Conservation (phyloP, 345 rosid genomes). For the Eucalyptus marginata region DNA sequence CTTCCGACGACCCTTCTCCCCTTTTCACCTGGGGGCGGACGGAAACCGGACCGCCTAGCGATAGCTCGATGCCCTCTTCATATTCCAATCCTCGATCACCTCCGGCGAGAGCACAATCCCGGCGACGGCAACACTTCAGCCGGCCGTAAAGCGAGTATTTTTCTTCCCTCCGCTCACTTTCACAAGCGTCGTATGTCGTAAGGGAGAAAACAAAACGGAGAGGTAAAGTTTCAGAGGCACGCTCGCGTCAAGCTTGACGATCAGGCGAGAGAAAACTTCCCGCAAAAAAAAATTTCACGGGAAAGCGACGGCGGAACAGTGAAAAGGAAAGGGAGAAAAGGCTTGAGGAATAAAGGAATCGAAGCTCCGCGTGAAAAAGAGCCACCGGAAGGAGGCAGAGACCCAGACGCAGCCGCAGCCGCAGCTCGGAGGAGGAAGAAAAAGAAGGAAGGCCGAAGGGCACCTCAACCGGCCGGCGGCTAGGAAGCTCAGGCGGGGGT, state of each 20-base stretch:
- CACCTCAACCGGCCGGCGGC: background rate
- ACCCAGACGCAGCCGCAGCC: background rate
- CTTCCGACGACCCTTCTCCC: background rate
- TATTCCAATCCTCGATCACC: background rate
- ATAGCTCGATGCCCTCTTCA: background rate
- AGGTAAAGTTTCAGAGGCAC: background rate
- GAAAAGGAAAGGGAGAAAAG: background rate
- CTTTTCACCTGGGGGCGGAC: background rate
- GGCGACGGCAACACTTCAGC: background rate
- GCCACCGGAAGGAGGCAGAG: background rate
- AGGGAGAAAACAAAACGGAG: background rate
- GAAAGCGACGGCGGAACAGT: background rate
- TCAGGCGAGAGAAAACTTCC: background rate
- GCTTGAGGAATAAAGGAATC: background rate
- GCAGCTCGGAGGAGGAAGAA: background rate
- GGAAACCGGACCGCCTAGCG: background rate
- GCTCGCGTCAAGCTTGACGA: background rate
- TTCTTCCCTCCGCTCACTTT: background rate
- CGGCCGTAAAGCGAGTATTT: background rate
- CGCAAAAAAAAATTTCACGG: background rate
- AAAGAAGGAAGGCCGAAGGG: no score
- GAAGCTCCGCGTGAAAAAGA: background rate
- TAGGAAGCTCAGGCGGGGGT: background rate
- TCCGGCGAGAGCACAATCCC: background rate
- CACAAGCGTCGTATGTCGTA: background rate